phyloP scores from a whole-genome alignment of 306 rosid species.

The Comarum palustre region DNA sequence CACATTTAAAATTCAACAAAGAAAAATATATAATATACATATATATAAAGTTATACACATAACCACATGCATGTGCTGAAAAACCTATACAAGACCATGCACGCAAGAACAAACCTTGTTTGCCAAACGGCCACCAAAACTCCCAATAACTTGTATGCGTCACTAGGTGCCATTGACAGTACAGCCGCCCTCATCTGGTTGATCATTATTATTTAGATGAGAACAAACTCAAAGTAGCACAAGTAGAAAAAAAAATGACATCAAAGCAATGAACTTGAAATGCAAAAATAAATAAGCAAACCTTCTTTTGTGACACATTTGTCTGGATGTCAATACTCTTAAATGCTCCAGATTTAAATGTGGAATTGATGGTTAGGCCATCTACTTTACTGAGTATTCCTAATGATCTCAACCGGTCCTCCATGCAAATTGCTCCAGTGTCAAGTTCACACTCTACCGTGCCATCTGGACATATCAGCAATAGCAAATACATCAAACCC shows the following conservation, averaged over 20 bases:
- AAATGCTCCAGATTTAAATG: conserved; percentile 41
- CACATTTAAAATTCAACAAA: neutral
- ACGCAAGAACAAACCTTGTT: conserved; percentile 55
- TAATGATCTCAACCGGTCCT: conserved; percentile 60
- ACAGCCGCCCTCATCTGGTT: conserved; percentile 59
- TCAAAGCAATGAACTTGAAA: conserved; percentile 5
- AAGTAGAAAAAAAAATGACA: conserved; percentile 2
- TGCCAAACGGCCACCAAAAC: conserved; percentile 62
- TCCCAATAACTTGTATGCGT: conserved; percentile 62
- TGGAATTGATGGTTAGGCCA: conserved; percentile 36
- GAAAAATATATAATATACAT: neutral
- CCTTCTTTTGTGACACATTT: conserved; percentile 58
- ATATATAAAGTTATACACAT: neutral
- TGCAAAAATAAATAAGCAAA: conserved; percentile 18
- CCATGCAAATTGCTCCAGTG: conserved; percentile 53
- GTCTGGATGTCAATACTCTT: conserved; percentile 60
- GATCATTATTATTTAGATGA: conserved; percentile 3
- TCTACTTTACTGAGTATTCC: conserved; percentile 58
- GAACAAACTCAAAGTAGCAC: neutral
- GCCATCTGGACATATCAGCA: conserved; percentile 55
- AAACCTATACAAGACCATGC: conserved; percentile 13
- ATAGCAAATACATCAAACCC: conserved; percentile 26
- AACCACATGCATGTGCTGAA: neutral
- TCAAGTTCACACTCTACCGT: conserved; percentile 35
- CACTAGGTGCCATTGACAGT: conserved; percentile 50